Evolutionary conservation across 805 yeast species (phyloP), one percentile per base, ranked within the genome.

Genomic region (Metschnikowia kunwiensis): DNA sequence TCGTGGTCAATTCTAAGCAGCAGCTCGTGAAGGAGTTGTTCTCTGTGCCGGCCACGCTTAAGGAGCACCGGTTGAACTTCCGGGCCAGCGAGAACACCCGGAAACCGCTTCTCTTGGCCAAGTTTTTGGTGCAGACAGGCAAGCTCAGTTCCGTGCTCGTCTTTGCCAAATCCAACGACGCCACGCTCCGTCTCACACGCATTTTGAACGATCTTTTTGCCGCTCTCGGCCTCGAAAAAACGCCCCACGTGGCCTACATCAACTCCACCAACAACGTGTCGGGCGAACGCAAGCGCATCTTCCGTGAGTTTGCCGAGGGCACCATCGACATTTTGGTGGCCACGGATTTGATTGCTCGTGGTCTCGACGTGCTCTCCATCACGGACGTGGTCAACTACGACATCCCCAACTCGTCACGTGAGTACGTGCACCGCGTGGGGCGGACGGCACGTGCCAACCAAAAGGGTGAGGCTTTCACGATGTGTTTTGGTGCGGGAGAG

Each of bases 291-390:
- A 62, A 68, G 31, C 74, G 75, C 46, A 64, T 80, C 1, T 65
- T 93, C 36, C 69, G 74, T 26, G 70, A 70, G 5, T 89, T 93
- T 53, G 67, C 75, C 10, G 51, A 56, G 2, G 79, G 78, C 12
- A 67, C 72, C 1, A 63, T 77, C 31, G 64, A 70, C 27, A 54
- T 87, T 24, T 67, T 76, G 57, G 80, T 75, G 42, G 88, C 86
- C 17, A 93, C 98, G 0, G 99, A 93, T 63, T 70, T 93, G 50
- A 83, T 93, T 58, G 85, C 97, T n/a, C 80, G 99, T 63, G 99
- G 99, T 65, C 75, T 93, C 32, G 96, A 91, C 61, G 72, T 93
- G 29, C 62, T 72, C 11, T 70, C 78, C 3, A 76, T 93, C 32
- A 70, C 77, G 28, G 75, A 78, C 44, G 96, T 93, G 9, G 65